These are phyloP conservation scores for Pseudocercospora pini-densiflorae DNA, from an alignment of 2,329 filamentous ascomycete species.

Conservation along the genomic window DNA sequence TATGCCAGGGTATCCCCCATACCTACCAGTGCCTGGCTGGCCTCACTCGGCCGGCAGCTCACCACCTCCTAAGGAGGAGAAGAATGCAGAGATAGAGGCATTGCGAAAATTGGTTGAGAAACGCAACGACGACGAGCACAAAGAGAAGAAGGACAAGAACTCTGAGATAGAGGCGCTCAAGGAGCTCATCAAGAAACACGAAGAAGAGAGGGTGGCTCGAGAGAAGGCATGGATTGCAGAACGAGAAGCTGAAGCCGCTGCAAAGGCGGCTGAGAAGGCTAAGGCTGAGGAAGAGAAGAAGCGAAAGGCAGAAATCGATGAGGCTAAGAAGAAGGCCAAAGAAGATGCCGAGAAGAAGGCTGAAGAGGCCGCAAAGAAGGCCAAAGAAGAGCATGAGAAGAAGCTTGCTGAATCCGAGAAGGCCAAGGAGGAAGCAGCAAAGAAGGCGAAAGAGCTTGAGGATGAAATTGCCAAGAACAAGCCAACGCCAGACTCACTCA, in stretches of 20 bases:
- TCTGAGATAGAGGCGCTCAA: slow-evolving; percentile 41
- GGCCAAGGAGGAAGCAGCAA: slow-evolving; percentile 56
- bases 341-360: slow-evolving; percentile 48
- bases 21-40: slow-evolving; percentile 27
- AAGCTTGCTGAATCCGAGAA: slow-evolving; percentile 60
- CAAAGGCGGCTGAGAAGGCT: slow-evolving; percentile 36
- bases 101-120: slow-evolving; percentile 31
- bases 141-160: slow-evolving; percentile 30
- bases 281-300: slow-evolving; percentile 57
- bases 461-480: slow-evolving; percentile 52
- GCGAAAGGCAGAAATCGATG: slow-evolving; percentile 48
- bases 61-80: slow-evolving; percentile 33
- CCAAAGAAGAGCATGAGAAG: slow-evolving; percentile 45
- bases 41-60: slow-evolving; percentile 32
- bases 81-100: slow-evolving; percentile 29
- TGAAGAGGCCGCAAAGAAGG: slow-evolving; percentile 55
- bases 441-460: slow-evolving; percentile 54
- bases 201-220: slow-evolving; percentile 41
- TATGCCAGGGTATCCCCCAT: slow-evolving; percentile 29
- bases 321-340: slow-evolving; percentile 51
- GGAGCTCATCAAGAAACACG: slow-evolving; percentile 47
- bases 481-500: slow-evolving; percentile 60
- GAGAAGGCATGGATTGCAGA: slow-evolving; percentile 34
- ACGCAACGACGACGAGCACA: slow-evolving; percentile 25
- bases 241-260: slow-evolving; percentile 39